Conservation (phyloP, 106 monocot genomes). For the Dioscorea dumetorum region DNA sequence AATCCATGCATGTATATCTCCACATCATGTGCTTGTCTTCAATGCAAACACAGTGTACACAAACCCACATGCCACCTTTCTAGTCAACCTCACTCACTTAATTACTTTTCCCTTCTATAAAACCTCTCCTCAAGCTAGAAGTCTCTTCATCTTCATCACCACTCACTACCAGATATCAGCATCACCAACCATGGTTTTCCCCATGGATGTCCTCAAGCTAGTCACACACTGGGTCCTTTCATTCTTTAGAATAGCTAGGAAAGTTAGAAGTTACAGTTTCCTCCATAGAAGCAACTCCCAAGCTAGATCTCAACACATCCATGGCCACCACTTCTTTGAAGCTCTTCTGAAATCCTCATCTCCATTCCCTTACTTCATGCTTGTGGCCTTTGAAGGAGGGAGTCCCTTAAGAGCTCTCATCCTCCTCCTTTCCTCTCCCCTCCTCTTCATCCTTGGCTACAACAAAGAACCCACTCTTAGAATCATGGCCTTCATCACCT, state of each 20-base stretch:
- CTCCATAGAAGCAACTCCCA: constrained; percentile 7
- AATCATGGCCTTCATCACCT: constrained; percentile 62
- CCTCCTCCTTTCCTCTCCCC: constrained; percentile 42
- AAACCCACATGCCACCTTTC: neutral
- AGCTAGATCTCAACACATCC: neutral
- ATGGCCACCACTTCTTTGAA: constrained; percentile 34
- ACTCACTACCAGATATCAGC: no score
- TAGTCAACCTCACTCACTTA: neutral
- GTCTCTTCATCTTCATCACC: neutral
- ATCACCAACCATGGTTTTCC: constrained; percentile 24
- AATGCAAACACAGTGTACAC: no score
- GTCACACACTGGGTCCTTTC: constrained; percentile 33
- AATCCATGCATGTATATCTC: no score
- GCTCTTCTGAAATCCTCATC: constrained; percentile 34
- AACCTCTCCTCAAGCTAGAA: neutral
- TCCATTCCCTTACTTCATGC: constrained; percentile 82
- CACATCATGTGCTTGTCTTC: no score
- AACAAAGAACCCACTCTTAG: constrained; percentile 17
- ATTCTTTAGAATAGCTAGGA: constrained; percentile 34
- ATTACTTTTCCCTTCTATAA: neutral
- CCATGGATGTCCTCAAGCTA: constrained; percentile 33
- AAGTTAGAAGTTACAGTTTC: constrained; percentile 23
- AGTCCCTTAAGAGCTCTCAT: constrained; percentile 44
- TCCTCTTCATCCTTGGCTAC: constrained; percentile 32
- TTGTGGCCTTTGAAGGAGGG: constrained; percentile 77